These are phyloP conservation scores for Ballota nigra DNA, from an alignment of 257 asterid genomes.

Conservation along the genomic window DNA sequence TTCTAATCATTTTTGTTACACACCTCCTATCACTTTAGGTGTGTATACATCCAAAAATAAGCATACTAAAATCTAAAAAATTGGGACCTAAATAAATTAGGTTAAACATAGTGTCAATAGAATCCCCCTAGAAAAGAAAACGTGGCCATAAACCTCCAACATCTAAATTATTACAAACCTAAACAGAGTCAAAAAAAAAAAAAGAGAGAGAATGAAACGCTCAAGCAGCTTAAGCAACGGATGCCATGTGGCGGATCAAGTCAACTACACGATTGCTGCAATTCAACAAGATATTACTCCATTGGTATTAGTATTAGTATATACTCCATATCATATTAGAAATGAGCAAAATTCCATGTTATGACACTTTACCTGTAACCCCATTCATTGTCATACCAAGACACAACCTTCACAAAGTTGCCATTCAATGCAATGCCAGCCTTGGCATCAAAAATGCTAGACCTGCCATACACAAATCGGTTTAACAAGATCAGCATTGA, in stretches of 20 bases:
- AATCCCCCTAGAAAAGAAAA: neutral
- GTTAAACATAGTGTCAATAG: too few relatives aligned
- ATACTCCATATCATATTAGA: neutral
- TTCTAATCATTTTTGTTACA: neutral
- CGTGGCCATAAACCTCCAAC: neutral
- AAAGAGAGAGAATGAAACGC: neutral
- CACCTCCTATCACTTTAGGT: neutral
- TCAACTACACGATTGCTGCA: slow-evolving; percentile 56
- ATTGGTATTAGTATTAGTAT: too few relatives aligned
- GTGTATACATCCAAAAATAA: neutral
- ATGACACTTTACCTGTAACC: slow-evolving; percentile 51
- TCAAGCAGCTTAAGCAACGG: slow-evolving; percentile 30
- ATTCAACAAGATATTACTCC: neutral
- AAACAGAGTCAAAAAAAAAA: neutral
- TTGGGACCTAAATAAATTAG: neutral
- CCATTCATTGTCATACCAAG: slow-evolving; percentile 72
- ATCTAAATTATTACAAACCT: neutral
- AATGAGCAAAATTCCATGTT: neutral
- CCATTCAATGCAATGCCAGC: slow-evolving; percentile 53
- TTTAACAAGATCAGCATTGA: neutral
- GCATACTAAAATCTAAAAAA: neutral
- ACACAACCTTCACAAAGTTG: slow-evolving; percentile 53
- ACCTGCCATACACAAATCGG: slow-evolving; percentile 25
- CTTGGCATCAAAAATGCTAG: slow-evolving; percentile 62
- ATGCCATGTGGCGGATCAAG: slow-evolving; percentile 59